Percentiles rank a stretch among this genome's conserved stretches.
Evolutionary conservation across 2,329 filamentous ascomycete species (phyloP).

Genomic region (Alternaria novae-zelandiae): DNA sequence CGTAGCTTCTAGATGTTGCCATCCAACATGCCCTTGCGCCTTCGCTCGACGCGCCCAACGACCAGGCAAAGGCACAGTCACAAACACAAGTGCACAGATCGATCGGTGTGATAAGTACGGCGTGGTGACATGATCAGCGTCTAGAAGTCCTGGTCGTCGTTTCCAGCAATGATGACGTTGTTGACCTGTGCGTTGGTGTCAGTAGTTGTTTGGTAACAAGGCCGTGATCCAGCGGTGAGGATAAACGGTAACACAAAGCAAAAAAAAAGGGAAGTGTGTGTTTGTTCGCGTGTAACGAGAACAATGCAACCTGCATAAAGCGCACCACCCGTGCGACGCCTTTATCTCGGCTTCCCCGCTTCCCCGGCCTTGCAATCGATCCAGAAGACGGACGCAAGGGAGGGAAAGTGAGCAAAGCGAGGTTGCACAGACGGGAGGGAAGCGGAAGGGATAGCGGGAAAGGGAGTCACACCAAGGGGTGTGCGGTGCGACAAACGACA

Average conservation of each 20-base stretch:
- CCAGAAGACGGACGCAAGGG: slow-evolving; percentile 16
- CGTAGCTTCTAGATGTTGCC: not conserved
- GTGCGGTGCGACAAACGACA: slow-evolving; percentile 11
- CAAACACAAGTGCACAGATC: not conserved
- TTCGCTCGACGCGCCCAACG: not conserved
- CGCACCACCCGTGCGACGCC: slow-evolving; percentile 7
- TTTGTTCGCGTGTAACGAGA: slow-evolving; percentile 28
- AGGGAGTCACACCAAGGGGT: slow-evolving; percentile 10
- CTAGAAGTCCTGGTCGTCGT: slow-evolving; percentile 86
- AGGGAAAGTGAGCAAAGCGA: slow-evolving; percentile 8
- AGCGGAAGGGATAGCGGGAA: slow-evolving; percentile 14
- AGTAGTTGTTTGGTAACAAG: slow-evolving; percentile 11
- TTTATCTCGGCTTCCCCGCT: slow-evolving; percentile 21
- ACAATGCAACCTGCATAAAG: slow-evolving; percentile 13
- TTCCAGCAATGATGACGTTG: slow-evolving; percentile 91
- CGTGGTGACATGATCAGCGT: slow-evolving; percentile 1
- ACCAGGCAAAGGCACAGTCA: not conserved
- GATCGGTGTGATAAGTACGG: not conserved
- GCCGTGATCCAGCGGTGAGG: slow-evolving; percentile 2
- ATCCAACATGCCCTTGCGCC: not conserved
- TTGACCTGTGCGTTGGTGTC: slow-evolving; percentile 62
- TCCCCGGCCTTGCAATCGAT: slow-evolving; percentile 23
- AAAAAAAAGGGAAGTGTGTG: slow-evolving; percentile 6
- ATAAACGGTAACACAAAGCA: slow-evolving; percentile 14
- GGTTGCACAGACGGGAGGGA: slow-evolving; percentile 11